phyloP scores from a whole-genome alignment of 352 stramenopile species.

The Phytophthora nicotianae region DNA sequence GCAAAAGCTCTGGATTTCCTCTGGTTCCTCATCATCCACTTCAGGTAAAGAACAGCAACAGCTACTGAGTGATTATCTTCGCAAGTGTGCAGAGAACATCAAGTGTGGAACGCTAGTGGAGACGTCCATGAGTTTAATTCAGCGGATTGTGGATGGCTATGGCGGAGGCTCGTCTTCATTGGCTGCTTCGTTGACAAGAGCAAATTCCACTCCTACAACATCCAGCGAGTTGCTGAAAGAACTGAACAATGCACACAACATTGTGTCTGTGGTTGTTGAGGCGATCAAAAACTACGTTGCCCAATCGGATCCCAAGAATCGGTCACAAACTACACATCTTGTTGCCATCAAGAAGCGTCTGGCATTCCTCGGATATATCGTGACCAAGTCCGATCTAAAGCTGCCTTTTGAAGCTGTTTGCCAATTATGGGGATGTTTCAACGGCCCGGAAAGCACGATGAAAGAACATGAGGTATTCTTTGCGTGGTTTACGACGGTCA shows the following conservation, averaged over 20 bases:
- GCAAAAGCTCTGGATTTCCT: slow-evolving; percentile 63
- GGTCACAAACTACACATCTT: slow-evolving; percentile 16
- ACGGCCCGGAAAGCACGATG: slow-evolving; percentile 31
- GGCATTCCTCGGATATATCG: slow-evolving; percentile 76
- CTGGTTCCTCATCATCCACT: slow-evolving; percentile 46
- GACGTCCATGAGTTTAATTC: slow-evolving; percentile 80
- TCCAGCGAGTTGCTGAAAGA: slow-evolving; percentile 70
- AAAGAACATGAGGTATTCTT: slow-evolving; percentile 71
- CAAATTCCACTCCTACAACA: slow-evolving; percentile 39
- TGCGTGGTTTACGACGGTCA: slow-evolving; percentile 68
- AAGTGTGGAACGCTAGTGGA: slow-evolving; percentile 56
- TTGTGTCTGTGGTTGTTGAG: slow-evolving; percentile 63
- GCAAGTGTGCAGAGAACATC: slow-evolving; percentile 78
- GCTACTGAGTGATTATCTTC: slow-evolving; percentile 71
- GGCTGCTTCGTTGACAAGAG: slow-evolving; percentile 43
- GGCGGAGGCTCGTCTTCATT: slow-evolving; percentile 39
- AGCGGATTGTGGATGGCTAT: slow-evolving; percentile 65
- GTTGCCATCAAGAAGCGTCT: slow-evolving; percentile 50
- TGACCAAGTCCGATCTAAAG: slow-evolving; percentile 76
- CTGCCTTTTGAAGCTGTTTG: slow-evolving; percentile 66
- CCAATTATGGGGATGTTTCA: slow-evolving; percentile 68
- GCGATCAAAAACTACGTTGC: slow-evolving; percentile 59
- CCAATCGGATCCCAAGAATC: slow-evolving; percentile 16
- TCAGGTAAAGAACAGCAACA: slow-evolving; percentile 77
- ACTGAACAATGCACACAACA: slow-evolving; percentile 61